Percentiles rank a stretch among this genome's conserved stretches.
Evolutionary conservation across 805 yeast genomes (phyloP).

Genomic region (Monosporozyma solicola): DNA sequence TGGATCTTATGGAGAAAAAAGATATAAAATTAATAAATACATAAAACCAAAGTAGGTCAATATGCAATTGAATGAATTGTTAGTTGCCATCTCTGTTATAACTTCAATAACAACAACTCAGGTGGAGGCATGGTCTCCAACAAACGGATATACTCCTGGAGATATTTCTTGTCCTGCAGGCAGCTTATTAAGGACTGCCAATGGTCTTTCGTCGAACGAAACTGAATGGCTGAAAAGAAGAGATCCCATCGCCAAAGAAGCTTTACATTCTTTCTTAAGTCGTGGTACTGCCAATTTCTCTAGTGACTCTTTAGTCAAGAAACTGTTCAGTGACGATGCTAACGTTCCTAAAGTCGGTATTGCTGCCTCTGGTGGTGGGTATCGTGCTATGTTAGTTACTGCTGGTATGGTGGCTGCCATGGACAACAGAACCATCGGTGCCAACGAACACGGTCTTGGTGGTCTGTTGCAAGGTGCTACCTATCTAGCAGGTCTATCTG

Average conservation of each 20-base stretch:
- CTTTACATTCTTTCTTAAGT: conserved; percentile 38
- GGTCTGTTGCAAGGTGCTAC: conserved; percentile 65
- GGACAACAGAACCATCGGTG: conserved; percentile 61
- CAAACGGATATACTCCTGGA: conserved; percentile 55
- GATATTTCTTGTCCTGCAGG: conserved; percentile 38
- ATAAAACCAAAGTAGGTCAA: not conserved
- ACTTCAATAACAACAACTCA: not conserved
- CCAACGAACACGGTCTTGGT: conserved; percentile 52
- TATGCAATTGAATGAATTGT: not conserved
- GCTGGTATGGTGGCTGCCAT: conserved; percentile 78
- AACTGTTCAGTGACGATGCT: conserved; percentile 19
- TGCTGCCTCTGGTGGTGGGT: conserved; percentile 83
- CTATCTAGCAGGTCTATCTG: conserved; percentile 70
- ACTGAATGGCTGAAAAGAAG: conserved; percentile 43
- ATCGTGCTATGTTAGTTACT: conserved; percentile 79
- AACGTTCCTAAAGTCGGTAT: conserved; percentile 41
- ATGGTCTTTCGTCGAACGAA: conserved; percentile 42
- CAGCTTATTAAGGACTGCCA: conserved; percentile 40
- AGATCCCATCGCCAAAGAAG: conserved; percentile 37
- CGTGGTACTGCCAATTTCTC: conserved; percentile 30
- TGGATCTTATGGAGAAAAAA: not conserved
- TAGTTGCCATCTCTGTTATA: not conserved
- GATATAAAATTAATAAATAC: too few relatives aligned
- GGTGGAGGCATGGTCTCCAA: conserved; percentile 41
- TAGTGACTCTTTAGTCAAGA: conserved; percentile 10